Evolutionary conservation across 2,329 filamentous ascomycete genomes (phyloP).

Genomic region (Rutstroemia sydowiana): DNA sequence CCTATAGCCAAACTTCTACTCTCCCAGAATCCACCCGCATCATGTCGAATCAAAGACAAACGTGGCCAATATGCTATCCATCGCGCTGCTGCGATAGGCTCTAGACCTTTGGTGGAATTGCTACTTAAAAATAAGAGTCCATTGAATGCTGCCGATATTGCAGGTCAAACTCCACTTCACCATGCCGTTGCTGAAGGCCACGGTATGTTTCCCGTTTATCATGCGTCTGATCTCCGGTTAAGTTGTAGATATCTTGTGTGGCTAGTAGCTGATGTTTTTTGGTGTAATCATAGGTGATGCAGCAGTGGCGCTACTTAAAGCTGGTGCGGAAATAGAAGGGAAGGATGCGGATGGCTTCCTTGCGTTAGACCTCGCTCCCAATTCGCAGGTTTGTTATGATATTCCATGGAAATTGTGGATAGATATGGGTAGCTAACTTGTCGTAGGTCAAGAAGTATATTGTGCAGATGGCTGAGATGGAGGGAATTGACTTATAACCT

Average conservation of each 20-base stretch:
- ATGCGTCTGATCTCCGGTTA: too few relatives aligned
- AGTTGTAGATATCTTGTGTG: background rate
- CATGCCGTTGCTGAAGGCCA: slow-evolving; percentile 75
- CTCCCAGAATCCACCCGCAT: slow-evolving; percentile 59
- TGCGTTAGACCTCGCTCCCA: slow-evolving; percentile 77
- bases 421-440: slow-evolving; percentile 1
- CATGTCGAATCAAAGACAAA: slow-evolving; percentile 72
- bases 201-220: slow-evolving; percentile 37
- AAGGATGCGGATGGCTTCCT: slow-evolving; percentile 63
- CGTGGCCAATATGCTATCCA: slow-evolving; percentile 88
- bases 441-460: slow-evolving; percentile 17
- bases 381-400: slow-evolving; percentile 60
- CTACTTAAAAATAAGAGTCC: slow-evolving; percentile 73
- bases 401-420: background rate
- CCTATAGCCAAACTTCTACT: slow-evolving; percentile 75
- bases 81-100: slow-evolving; percentile 83
- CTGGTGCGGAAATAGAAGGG: slow-evolving; percentile 75
- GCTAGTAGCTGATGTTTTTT: background rate
- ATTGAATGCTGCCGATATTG: slow-evolving; percentile 71
- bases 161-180: slow-evolving; percentile 84
- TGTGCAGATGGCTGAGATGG: slow-evolving; percentile 8
- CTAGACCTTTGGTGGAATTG: slow-evolving; percentile 76
- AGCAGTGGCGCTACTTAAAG: slow-evolving; percentile 73
- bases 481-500: slow-evolving; percentile 7
- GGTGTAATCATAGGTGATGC: slow-evolving; percentile 54